Evolutionary conservation across 768 basidiomycete species (phyloP), one percentile per base, ranked within the genome.

Genomic region (Pilatotrama ljubarskyi): DNA sequence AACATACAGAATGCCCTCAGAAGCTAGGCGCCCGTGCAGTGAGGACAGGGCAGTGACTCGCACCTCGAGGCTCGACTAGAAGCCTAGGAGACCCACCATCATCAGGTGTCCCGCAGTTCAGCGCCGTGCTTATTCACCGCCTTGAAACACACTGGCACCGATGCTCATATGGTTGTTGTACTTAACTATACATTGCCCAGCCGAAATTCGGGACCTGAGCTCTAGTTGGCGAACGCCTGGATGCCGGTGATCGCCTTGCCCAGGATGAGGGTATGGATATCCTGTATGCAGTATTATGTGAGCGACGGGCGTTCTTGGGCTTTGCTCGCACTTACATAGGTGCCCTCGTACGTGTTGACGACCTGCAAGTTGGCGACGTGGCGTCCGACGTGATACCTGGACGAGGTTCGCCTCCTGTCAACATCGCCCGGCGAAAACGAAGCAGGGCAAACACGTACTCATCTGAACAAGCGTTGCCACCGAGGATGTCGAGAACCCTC

Each of bases 281-380:
- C 91, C 87, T 93, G 43, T 32, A 40, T 13, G 18, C 17, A 9
- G 5, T 32, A 26, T 35, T 20, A n/a, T 8, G n/a, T 46, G 38
- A 25, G 40, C 46, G 29, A 26, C 14, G 40, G 18, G 13, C 29
- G 40, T 44, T 15, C 46, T 22, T 32, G 54, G 8, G 46, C 24
- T 62, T 32, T 3, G 25, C 14, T 3, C 9, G 13, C 50, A 73
- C 83, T 61, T 66, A 86, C 85, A 67, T 88, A 76, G 42, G 86
- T 88, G 55, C 86, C 95, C 79, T 97, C 95, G 70, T 97, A 97
- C 0, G 95, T 98, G 66, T 95, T 95, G 8, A 93, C 88, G n/a
- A 98, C 90, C 70, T 98, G 95, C 60, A 97, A 71, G 73, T 98
- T 98, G 0, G 91, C 90, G 9, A 92, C 95, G 76, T 98, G 95